Conservation (phyloP, 2,329 filamentous ascomycete genomes). For the Mollisiaceae sp. region DNA sequence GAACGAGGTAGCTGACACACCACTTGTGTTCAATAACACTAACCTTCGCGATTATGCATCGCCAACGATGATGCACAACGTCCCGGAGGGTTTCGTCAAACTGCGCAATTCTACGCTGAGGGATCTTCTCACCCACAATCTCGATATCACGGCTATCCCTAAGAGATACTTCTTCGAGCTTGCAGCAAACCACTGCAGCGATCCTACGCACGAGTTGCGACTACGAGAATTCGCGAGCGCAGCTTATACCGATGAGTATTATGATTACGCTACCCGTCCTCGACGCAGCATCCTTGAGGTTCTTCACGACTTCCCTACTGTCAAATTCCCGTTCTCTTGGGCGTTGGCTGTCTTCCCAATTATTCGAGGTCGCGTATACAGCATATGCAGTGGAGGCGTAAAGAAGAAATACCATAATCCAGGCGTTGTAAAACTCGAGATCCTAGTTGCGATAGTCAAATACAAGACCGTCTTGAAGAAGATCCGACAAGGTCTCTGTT, state of each 20-base stretch:
- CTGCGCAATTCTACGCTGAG: constrained; percentile 60
- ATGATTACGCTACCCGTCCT: constrained; percentile 92
- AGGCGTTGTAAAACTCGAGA: constrained; percentile 61
- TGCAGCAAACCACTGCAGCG: constrained; percentile 75
- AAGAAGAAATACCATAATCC: constrained; percentile 31
- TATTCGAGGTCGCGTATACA: constrained; percentile 90
- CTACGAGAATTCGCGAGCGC: constrained; percentile 83
- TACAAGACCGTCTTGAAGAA: constrained; percentile 88
- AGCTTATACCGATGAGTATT: constrained; percentile 86
- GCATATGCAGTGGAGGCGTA: constrained; percentile 77
- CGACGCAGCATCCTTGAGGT: constrained; percentile 91
- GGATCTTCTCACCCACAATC: constrained; percentile 76
- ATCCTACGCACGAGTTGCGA: constrained; percentile 77
- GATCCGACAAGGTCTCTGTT: constrained; percentile 86
- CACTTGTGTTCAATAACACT: constrained; percentile 57
- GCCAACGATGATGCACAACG: constrained; percentile 3
- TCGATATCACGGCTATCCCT: constrained; percentile 90
- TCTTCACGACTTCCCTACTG: constrained; percentile 84
- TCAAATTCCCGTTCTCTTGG: constrained; percentile 79
- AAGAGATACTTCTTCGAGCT: constrained; percentile 83
- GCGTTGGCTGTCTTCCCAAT: constrained; percentile 76
- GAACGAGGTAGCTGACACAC: constrained; percentile 71
- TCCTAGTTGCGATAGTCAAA: constrained; percentile 87
- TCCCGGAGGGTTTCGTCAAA: constrained; percentile 39
- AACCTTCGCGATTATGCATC: background rate